Conservation (phyloP, 768 basidiomycete species). For the Phylloporus sp. region DNA sequence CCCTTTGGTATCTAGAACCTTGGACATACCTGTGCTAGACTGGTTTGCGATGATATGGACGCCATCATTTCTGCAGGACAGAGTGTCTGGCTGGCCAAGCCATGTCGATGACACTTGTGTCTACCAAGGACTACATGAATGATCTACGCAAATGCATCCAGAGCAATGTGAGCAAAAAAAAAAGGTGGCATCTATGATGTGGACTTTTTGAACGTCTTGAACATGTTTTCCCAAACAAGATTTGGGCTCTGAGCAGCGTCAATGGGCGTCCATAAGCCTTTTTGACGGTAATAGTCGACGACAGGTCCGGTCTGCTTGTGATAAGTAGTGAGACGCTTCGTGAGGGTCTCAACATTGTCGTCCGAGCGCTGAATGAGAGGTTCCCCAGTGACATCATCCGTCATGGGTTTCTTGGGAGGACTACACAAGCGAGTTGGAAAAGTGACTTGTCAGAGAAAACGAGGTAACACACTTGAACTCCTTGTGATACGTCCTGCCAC, state of each 20-base stretch:
- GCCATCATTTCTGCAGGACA: neutral
- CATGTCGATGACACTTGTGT: slow-evolving; percentile 8
- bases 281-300: slow-evolving; percentile 90
- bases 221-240: slow-evolving; percentile 85
- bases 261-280: slow-evolving; percentile 85
- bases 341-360: slow-evolving; percentile 93
- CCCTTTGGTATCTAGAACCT: slow-evolving; percentile 7
- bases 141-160: slow-evolving; percentile 12
- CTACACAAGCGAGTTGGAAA: slow-evolving; percentile 39
- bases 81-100: neutral
- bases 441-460: slow-evolving; percentile 1
- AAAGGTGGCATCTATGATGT: slow-evolving; percentile 11
- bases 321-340: slow-evolving; percentile 84
- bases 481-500: slow-evolving; percentile 90
- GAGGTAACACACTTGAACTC: slow-evolving; percentile 85
- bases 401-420: slow-evolving; percentile 94
- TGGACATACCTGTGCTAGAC: slow-evolving; percentile 23
- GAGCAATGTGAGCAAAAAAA: neutral
- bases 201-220: slow-evolving; percentile 52
- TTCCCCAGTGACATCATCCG: slow-evolving; percentile 93
- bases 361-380: slow-evolving; percentile 96
- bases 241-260: slow-evolving; percentile 93
- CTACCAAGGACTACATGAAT: slow-evolving; percentile 27
- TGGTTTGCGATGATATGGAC: slow-evolving; percentile 5
- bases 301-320: slow-evolving; percentile 95